A percentile compares a stretch with the other conserved stretches of the same genome.
Conservation (phyloP, 2,329 filamentous ascomycete genomes). For the Aspergillus sp. region DNA sequence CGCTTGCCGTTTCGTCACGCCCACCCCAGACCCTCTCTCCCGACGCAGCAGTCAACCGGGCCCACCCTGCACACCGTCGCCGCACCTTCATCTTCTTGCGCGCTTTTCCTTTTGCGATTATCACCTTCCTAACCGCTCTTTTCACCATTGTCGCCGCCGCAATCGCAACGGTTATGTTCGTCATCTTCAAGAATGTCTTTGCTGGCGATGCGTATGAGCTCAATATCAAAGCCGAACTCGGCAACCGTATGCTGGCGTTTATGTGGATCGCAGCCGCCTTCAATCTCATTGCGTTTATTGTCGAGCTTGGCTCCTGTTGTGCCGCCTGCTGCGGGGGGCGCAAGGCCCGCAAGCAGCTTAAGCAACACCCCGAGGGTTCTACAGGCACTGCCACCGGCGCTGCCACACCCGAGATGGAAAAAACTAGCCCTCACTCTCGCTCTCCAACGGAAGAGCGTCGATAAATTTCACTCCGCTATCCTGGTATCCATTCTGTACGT, state of each 20-base stretch:
- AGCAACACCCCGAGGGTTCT: constrained; percentile 17
- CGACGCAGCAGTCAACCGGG: constrained; percentile 26
- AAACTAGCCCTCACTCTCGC: constrained; percentile 11
- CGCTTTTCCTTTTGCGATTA: constrained; percentile 65
- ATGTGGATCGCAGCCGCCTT: constrained; percentile 81
- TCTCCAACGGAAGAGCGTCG: constrained; percentile 4
- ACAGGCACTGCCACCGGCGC: neutral
- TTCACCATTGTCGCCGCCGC: constrained; percentile 68
- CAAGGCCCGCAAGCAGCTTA: constrained; percentile 36
- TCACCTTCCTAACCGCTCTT: constrained; percentile 67
- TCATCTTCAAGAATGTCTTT: constrained; percentile 77
- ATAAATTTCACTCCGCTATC: neutral
- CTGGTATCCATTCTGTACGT: constrained; percentile 7
- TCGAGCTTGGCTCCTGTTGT: constrained; percentile 76
- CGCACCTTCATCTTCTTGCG: constrained; percentile 42
- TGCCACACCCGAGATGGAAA: constrained; percentile 13
- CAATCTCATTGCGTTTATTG: constrained; percentile 66
- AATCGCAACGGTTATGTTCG: constrained; percentile 79
- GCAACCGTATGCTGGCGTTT: constrained; percentile 74
- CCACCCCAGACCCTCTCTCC: constrained; percentile 33
- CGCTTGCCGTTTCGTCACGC: constrained; percentile 48
- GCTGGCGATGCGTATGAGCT: constrained; percentile 63
- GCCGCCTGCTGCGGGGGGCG: constrained; percentile 53
- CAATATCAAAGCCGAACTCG: constrained; percentile 72
- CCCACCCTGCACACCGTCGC: constrained; percentile 35